Percentiles rank a stretch among this genome's conserved stretches.
Evolutionary conservation across 2,329 filamentous ascomycete species (phyloP).

Genomic region (Fusarium sp.): DNA sequence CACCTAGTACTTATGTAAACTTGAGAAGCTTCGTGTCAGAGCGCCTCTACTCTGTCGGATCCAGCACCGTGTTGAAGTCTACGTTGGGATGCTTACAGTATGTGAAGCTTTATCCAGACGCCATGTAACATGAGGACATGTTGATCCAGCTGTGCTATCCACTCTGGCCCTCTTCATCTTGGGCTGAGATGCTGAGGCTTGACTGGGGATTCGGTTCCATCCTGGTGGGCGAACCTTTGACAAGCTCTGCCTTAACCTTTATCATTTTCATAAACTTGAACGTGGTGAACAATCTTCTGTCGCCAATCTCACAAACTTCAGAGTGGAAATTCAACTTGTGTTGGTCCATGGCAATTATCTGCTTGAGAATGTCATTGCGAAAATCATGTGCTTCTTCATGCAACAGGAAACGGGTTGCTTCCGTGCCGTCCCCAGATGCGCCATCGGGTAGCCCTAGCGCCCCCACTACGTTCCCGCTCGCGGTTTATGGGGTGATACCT

Average conservation of each 20-base stretch:
- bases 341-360: not conserved
- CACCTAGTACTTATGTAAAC: no score
- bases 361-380: not conserved
- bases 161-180: conserved; percentile 8
- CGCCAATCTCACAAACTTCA: not conserved
- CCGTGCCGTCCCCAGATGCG: conserved; percentile 20
- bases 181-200: conserved; percentile 17
- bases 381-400: conserved; percentile 20
- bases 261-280: not conserved
- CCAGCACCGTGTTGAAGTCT: not conserved
- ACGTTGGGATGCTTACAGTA: conserved; percentile 1
- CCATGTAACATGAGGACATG: conserved; percentile 8
- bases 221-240: conserved; percentile 13
- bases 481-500: conserved; percentile 33
- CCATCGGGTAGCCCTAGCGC: conserved; percentile 23
- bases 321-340: not conserved
- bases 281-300: not conserved
- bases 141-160: conserved; percentile 11
- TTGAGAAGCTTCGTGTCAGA: no score
- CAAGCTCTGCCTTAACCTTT: conserved; percentile 4
- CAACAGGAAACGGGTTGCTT: conserved; percentile 26
- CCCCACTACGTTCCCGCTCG: conserved; percentile 25
- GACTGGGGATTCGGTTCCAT: conserved; percentile 14
- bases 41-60: not conserved
- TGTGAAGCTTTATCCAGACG: conserved; percentile 5